Evolutionary conservation across 1,284 basidiomycete species (phyloP).

Genomic region (Ustilago cynodontis): DNA sequence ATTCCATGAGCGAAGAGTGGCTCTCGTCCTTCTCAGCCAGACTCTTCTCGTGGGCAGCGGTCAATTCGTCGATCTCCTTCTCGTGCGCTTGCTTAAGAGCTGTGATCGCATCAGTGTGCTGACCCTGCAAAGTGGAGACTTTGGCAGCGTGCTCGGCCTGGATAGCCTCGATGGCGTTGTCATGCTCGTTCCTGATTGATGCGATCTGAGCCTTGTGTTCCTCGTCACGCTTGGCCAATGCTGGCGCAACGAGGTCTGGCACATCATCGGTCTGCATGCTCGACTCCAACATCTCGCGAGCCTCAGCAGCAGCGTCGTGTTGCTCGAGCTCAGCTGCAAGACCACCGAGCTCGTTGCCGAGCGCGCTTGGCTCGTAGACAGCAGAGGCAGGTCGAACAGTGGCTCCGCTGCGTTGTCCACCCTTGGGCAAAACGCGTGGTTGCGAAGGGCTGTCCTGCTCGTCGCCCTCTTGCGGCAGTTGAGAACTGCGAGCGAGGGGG

Average conservation of each 20-base stretch:
- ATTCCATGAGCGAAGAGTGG: slow-evolving; percentile 36
- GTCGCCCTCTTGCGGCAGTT: slow-evolving; percentile 28
- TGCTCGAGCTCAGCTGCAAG: slow-evolving; percentile 33
- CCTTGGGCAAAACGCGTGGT: slow-evolving; percentile 33
- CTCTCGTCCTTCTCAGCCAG: slow-evolving; percentile 30
- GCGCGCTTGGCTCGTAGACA: slow-evolving; percentile 48
- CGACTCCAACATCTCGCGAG: slow-evolving; percentile 32
- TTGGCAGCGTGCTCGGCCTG: slow-evolving; percentile 38
- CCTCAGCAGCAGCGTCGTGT: slow-evolving; percentile 6
- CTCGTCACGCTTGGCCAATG: slow-evolving; percentile 39
- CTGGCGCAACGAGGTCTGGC: slow-evolving; percentile 48
- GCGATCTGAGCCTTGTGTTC: slow-evolving; percentile 46
- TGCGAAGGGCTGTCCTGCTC: slow-evolving; percentile 29
- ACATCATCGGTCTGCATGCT: slow-evolving; percentile 47
- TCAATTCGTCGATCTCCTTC: slow-evolving; percentile 26
- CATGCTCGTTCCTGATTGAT: slow-evolving; percentile 43
- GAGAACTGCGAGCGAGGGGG: slow-evolving; percentile 46
- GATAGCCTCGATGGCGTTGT: slow-evolving; percentile 32
- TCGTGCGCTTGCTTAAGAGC: slow-evolving; percentile 41
- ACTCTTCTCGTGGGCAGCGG: slow-evolving; percentile 31
- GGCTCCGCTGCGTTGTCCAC: slow-evolving; percentile 39
- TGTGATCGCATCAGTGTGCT: slow-evolving; percentile 43
- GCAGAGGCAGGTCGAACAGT: slow-evolving; percentile 41
- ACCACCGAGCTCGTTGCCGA: slow-evolving; percentile 57
- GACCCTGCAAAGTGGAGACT: slow-evolving; percentile 33